Conservation (phyloP, 179 eudicot species). For the Silene noctiflora region DNA sequence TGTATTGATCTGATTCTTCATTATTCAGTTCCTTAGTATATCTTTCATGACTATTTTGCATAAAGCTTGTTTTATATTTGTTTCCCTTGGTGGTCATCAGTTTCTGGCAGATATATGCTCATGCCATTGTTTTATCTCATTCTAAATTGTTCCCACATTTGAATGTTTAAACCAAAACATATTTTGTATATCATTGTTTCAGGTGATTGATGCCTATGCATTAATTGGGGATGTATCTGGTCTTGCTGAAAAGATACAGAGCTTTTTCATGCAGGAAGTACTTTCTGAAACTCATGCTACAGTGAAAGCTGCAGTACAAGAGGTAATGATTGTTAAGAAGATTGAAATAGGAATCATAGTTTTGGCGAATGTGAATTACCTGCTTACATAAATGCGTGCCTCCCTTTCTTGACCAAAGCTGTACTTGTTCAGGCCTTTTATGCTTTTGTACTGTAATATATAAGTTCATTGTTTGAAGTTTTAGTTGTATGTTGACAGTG, state of each 20-base stretch:
- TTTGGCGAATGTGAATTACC: neutral
- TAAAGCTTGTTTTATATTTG: neutral
- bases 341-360: constrained; percentile 3
- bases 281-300: constrained; percentile 83
- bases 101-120: constrained; percentile 5
- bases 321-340: constrained; percentile 43
- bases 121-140: constrained; percentile 10
- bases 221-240: constrained; percentile 91
- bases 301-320: constrained; percentile 59
- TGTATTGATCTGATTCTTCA: neutral
- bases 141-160: neutral
- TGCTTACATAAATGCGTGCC: neutral
- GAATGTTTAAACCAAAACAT: constrained; percentile 10
- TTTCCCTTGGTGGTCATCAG: constrained; percentile 7
- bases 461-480: neutral
- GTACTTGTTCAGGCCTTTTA: neutral
- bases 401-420: neutral
- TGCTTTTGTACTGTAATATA: neutral
- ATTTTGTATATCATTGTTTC: constrained; percentile 24
- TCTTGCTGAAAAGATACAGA: constrained; percentile 93
- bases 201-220: constrained; percentile 98
- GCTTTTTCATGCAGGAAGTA: constrained; percentile 99
- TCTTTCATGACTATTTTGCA: neutral
- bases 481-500: neutral
- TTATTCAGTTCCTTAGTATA: neutral